Evolutionary conservation across 2,329 filamentous ascomycete species (phyloP).

Genomic region (Hymenoscyphus scutula): DNA sequence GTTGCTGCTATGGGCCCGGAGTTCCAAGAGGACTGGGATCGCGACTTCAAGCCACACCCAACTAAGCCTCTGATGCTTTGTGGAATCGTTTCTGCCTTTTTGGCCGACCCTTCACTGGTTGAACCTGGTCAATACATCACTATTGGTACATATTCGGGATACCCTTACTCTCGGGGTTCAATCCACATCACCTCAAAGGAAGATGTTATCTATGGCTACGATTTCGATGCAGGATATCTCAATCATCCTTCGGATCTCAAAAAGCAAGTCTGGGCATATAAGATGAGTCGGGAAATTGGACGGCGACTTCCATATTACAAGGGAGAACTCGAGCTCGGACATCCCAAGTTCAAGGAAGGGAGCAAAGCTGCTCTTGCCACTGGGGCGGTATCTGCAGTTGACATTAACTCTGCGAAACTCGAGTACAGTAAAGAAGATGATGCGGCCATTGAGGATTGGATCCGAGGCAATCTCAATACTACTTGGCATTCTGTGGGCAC

Average conservation of each 20-base stretch:
- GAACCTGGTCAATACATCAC: conserved; percentile 50
- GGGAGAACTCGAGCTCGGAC: conserved; percentile 43
- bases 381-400: conserved; percentile 31
- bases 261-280: conserved; percentile 62
- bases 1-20: conserved; percentile 50
- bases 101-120: conserved; percentile 42
- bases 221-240: conserved; percentile 59
- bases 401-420: conserved; percentile 38
- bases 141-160: conserved; percentile 52
- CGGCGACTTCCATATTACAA: conserved; percentile 53
- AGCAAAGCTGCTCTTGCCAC: conserved; percentile 40
- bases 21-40: conserved; percentile 54
- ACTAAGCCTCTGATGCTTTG: conserved; percentile 47
- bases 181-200: conserved; percentile 54
- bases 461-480: conserved; percentile 41
- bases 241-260: conserved; percentile 55
- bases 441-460: conserved; percentile 42
- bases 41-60: conserved; percentile 45
- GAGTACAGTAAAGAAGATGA: conserved; percentile 36
- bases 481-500: conserved; percentile 44
- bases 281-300: conserved; percentile 59
- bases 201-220: conserved; percentile 43
- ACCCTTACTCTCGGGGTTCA: conserved; percentile 60
- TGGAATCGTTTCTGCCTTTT: conserved; percentile 48
- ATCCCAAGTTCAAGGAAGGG: conserved; percentile 44